A percentile compares a stretch with the other conserved stretches of the same genome.
Conservation (phyloP, 2,329 filamentous ascomycete genomes). For the Colletotrichum endophyticum region DNA sequence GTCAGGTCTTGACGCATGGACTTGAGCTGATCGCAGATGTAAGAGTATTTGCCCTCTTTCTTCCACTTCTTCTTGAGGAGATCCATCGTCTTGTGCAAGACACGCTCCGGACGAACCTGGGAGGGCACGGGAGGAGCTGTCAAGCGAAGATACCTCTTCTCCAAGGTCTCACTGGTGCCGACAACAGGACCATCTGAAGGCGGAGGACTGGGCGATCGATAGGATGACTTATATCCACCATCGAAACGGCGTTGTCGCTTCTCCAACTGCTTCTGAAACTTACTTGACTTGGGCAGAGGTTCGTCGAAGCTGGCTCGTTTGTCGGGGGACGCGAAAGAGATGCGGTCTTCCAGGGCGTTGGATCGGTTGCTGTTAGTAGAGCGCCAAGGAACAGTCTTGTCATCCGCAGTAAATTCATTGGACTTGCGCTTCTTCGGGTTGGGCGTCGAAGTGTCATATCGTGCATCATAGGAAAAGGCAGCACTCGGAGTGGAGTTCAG, state of each 20-base stretch:
- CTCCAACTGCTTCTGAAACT: slow-evolving; percentile 86
- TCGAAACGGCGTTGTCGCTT: slow-evolving; percentile 90
- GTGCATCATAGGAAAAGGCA: slow-evolving; percentile 24
- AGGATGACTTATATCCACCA: slow-evolving; percentile 62
- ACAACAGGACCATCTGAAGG: slow-evolving; percentile 75
- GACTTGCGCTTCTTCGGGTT: slow-evolving; percentile 84
- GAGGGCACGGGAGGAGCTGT: slow-evolving; percentile 89
- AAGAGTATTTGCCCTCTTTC: slow-evolving; percentile 90
- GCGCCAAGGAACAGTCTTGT: slow-evolving; percentile 73
- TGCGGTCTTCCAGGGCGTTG: slow-evolving; percentile 72
- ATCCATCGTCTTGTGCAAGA: slow-evolving; percentile 85
- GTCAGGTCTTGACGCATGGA: slow-evolving; percentile 97
- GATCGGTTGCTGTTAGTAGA: slow-evolving; percentile 62
- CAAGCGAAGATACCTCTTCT: slow-evolving; percentile 94
- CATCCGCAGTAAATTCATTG: slow-evolving; percentile 61
- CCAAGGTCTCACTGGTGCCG: slow-evolving; percentile 81
- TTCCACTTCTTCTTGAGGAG: slow-evolving; percentile 94
- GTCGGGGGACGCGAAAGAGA: slow-evolving; percentile 65
- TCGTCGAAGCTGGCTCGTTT: slow-evolving; percentile 50
- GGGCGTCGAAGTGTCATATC: slow-evolving; percentile 28
- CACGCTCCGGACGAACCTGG: slow-evolving; percentile 80
- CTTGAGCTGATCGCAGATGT: slow-evolving; percentile 99
- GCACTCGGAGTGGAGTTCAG: slow-evolving; percentile 40
- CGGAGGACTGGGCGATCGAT: slow-evolving; percentile 61
- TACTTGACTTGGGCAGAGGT: slow-evolving; percentile 68